Conservation (phyloP, 2,329 filamentous ascomycete genomes). For the Shiraia sp. region DNA sequence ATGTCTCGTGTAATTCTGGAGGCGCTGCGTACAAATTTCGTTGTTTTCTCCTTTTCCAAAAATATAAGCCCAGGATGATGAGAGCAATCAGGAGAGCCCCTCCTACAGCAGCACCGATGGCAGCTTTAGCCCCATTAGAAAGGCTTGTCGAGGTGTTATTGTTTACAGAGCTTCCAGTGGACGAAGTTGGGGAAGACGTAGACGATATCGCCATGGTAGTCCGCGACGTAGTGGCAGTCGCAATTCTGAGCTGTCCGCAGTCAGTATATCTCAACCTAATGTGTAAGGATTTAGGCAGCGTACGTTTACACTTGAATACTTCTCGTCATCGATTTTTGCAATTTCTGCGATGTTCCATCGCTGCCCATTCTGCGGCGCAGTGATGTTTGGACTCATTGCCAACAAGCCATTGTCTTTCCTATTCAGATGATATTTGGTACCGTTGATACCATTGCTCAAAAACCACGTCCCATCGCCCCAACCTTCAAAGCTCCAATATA, state of each 20-base stretch:
- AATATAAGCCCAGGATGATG: constrained; percentile 68
- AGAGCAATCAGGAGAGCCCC: constrained; percentile 44
- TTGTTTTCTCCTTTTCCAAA: constrained; percentile 21
- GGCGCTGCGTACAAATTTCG: not conserved
- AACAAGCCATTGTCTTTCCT: constrained; percentile 9
- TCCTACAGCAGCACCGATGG: constrained; percentile 21
- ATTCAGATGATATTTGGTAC: constrained; percentile 15
- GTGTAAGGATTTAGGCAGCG: not conserved
- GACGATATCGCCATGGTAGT: not conserved
- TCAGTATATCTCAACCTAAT: constrained; percentile 3
- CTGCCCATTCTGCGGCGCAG: constrained; percentile 16
- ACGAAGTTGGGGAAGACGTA: constrained; percentile 1
- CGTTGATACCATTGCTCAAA: constrained; percentile 23
- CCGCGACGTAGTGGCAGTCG: not conserved
- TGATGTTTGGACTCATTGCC: constrained; percentile 20
- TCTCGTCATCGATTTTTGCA: constrained; percentile 14
- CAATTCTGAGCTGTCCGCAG: constrained; percentile 4
- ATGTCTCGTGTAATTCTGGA: not conserved
- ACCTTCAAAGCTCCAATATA: constrained; percentile 22
- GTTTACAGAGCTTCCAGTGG: constrained; percentile 25
- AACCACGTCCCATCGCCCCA: constrained; percentile 27
- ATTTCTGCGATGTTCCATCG: constrained; percentile 14
- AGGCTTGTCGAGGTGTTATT: constrained; percentile 16
- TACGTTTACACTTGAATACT: constrained; percentile 19
- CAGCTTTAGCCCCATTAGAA: constrained; percentile 23